These are phyloP conservation scores for Rugosomyces carneus DNA, from an alignment of 1,284 basidiomycete genomes.

Conservation along the genomic window DNA sequence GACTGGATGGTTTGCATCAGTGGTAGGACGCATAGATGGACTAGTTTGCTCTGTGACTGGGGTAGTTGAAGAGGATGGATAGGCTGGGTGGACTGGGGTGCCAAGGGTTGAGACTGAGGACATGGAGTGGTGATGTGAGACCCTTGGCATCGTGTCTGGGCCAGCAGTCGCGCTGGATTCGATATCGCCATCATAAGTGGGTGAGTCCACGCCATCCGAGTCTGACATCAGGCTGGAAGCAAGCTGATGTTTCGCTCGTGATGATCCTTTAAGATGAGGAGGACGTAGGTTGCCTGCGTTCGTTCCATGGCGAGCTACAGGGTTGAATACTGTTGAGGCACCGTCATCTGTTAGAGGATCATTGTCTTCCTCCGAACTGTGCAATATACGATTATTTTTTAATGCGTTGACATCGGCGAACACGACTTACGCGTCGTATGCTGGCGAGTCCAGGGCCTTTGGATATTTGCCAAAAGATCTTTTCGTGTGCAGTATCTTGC, in stretches of 20 bases:
- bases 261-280: constrained; percentile 24
- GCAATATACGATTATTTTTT: constrained; percentile 12
- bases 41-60: constrained; percentile 22
- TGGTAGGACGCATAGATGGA: constrained; percentile 21
- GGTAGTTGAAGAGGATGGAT: constrained; percentile 21
- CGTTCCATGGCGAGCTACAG: constrained; percentile 7
- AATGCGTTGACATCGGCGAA: constrained; percentile 3
- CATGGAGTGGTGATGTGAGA: constrained; percentile 30
- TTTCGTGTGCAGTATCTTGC: constrained; percentile 50
- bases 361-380: constrained; percentile 79
- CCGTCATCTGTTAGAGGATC: constrained; percentile 74
- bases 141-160: constrained; percentile 28
- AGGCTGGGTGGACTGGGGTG: constrained; percentile 33
- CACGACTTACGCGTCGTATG: constrained; percentile 60
- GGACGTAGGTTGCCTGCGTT: constrained; percentile 20
- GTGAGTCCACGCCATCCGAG: constrained; percentile 71
- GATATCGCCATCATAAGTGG: constrained; percentile 87
- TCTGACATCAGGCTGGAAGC: constrained; percentile 54
- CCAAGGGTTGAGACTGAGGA: constrained; percentile 49
- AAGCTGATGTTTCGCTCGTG: constrained; percentile 44
- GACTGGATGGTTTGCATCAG: constrained; percentile 25
- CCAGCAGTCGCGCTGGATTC: constrained; percentile 70
- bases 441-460: constrained; percentile 58
- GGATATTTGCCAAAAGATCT: constrained; percentile 62
- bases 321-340: constrained; percentile 29